A percentile compares a stretch with the other conserved stretches of the same genome.
Evolutionary conservation across 2,329 filamentous ascomycete genomes (phyloP).

Genomic region (Cladosporium sp.): DNA sequence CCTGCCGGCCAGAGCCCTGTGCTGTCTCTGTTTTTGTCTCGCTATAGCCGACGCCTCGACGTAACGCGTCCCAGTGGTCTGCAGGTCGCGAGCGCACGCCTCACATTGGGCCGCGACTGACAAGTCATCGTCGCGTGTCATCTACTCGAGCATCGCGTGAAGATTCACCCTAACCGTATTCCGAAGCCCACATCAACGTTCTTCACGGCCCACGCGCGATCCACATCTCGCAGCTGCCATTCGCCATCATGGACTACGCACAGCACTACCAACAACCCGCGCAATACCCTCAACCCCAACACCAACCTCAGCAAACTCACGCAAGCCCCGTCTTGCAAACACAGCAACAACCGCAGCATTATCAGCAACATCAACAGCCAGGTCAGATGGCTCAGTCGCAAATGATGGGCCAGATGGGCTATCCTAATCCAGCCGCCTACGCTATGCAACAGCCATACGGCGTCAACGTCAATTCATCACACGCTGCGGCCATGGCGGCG

Average conservation of each 20-base stretch:
- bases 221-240: slow-evolving; percentile 10
- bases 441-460: slow-evolving; percentile 72
- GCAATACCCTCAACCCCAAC: slow-evolving; percentile 39
- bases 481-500: slow-evolving; percentile 86
- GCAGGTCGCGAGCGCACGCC: slow-evolving; percentile 17
- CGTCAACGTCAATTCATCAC: slow-evolving; percentile 68
- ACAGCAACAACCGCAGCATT: slow-evolving; percentile 60
- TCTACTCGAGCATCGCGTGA: slow-evolving; percentile 16
- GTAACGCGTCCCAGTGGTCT: slow-evolving; percentile 15
- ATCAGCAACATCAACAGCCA: slow-evolving; percentile 57
- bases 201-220: slow-evolving; percentile 16
- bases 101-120: slow-evolving; percentile 20
- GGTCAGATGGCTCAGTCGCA: slow-evolving; percentile 59
- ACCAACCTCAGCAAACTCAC: slow-evolving; percentile 47
- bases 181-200: slow-evolving; percentile 10
- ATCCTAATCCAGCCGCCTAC: slow-evolving; percentile 68
- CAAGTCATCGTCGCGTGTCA: slow-evolving; percentile 19
- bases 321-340: slow-evolving; percentile 75
- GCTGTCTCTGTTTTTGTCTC: slow-evolving; percentile 13
- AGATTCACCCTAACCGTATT: slow-evolving; percentile 16
- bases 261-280: slow-evolving; percentile 49
- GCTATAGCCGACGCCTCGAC: slow-evolving; percentile 17
- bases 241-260: slow-evolving; percentile 48
- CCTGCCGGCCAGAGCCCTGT: slow-evolving; percentile 8
- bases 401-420: slow-evolving; percentile 72